Conservation (phyloP, 331 rosid species). For the Malus hybrid region DNA sequence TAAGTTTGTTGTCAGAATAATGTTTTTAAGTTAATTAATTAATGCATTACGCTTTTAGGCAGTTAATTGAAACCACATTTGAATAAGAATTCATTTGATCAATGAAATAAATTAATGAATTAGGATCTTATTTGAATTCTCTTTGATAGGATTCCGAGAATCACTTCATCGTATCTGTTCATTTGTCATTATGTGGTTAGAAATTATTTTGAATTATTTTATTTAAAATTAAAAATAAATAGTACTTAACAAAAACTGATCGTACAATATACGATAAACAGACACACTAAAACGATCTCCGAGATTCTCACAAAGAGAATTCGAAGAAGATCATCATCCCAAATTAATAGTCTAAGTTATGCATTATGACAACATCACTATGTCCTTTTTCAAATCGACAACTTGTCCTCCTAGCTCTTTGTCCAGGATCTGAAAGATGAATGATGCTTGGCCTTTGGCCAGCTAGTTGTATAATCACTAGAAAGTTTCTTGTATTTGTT, state of each 20-base stretch:
- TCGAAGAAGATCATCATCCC: not conserved
- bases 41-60: not conserved
- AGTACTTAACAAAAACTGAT: fast-evolving
- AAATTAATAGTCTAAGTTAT: too few relatives aligned
- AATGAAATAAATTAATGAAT: too few relatives aligned
- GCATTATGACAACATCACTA: not conserved
- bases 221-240: too few relatives aligned
- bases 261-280: too few relatives aligned
- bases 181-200: fast-evolving
- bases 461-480: not conserved
- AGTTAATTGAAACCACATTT: not conserved
- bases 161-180: too few relatives aligned
- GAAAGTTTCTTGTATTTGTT: not conserved
- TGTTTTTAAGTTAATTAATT: not conserved
- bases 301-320: too few relatives aligned
- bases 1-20: too few relatives aligned
- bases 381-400: not conserved
- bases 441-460: not conserved
- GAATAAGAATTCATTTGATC: not conserved
- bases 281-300: too few relatives aligned
- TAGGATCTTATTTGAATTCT: too few relatives aligned
- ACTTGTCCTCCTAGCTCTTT: not conserved
- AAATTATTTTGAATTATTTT: too few relatives aligned
- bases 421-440: not conserved
- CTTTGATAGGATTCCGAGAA: not conserved